Percentiles rank a stretch among this genome's conserved stretches.
phyloP scores from a whole-genome alignment of 2,329 filamentous ascomycete genomes.

The Rhexocercosporidium sp. region DNA sequence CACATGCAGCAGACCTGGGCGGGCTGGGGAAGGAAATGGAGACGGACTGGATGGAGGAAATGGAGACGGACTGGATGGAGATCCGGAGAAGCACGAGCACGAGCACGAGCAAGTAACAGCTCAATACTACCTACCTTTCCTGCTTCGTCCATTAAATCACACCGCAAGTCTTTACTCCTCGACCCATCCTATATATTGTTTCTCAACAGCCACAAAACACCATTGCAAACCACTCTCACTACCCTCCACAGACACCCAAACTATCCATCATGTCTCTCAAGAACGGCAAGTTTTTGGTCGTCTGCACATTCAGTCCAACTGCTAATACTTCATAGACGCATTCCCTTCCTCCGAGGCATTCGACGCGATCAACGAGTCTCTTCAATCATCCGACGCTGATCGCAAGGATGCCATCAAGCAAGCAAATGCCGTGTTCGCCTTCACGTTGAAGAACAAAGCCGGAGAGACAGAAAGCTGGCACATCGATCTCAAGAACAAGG shows the following conservation, averaged over 20 bases:
- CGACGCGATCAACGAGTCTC: conserved; percentile 79
- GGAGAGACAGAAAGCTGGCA: conserved; percentile 88
- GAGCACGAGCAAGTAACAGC: conserved; percentile 10
- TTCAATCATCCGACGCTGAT: conserved; percentile 71
- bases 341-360: conserved; percentile 93
- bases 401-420: conserved; percentile 89
- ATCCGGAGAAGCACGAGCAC: conserved; percentile 10
- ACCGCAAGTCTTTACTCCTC: neutral
- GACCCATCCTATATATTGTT: neutral
- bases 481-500: conserved; percentile 92
- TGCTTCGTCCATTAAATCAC: neutral
- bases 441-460: conserved; percentile 86
- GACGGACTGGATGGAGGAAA: too few species aligned
- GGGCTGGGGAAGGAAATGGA: neutral
- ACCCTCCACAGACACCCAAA: neutral
- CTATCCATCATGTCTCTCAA: conserved; percentile 67
- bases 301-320: neutral
- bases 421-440: conserved; percentile 85
- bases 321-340: conserved; percentile 57
- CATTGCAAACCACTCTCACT: neutral
- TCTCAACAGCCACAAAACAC: neutral
- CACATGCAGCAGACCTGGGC: conserved; percentile 1
- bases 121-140: neutral
- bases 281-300: conserved; percentile 58
- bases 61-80: neutral